Evolutionary conservation across 331 rosid genomes (phyloP), one percentile per base, ranked within the genome.

Genomic region (Rosa hybrid): DNA sequence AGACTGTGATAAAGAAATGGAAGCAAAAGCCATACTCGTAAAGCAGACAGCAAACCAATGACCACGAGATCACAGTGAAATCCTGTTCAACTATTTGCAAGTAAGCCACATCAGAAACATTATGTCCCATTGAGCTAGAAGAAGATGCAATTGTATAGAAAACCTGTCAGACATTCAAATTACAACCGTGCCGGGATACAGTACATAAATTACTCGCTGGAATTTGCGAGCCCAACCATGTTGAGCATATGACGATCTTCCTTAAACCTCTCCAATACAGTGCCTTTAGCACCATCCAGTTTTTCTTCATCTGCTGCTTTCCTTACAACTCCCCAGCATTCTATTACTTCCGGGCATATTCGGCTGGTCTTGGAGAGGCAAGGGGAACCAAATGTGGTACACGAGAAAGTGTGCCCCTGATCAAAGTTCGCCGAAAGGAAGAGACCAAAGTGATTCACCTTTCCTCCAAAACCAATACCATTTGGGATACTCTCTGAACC

Each of bases 391-490:
- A 95, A 95, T 30, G 99, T 95, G 38, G 98, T 84, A 78, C 97
- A 92, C 10, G 82, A 65, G 80, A 91, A 95, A 6, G 94, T 90
- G 44, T 95, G 94, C 14, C 98, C 99, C 85, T 87, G 88, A 72
- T 95, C 98, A 13, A 93, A 93, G 83, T 79, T 93, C 0, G 92
- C 96, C 0, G 93, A 90, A 41, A 95, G 64, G 73, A 93, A 95
- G n/a, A 95, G 81, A 16, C 99, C 99, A 0, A 89, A 86, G 87
- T 95, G 98, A 80, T 87, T 88, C 4, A 84, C 93, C 68, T 76
- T 80, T 75, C 99, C 99, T 16, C 99, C 99, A 5, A 95, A 93
- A 30, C 99, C 98, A 23, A 95, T 87, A 38, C 99, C 99, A 80
- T 93, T 95, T 3, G 99, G 99, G 78, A 95, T 90, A 71, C 88